A percentile compares a stretch with the other conserved stretches of the same genome.
Conservation (phyloP, 129 eudicot genomes). For the Chrysanthemum seticuspe region DNA sequence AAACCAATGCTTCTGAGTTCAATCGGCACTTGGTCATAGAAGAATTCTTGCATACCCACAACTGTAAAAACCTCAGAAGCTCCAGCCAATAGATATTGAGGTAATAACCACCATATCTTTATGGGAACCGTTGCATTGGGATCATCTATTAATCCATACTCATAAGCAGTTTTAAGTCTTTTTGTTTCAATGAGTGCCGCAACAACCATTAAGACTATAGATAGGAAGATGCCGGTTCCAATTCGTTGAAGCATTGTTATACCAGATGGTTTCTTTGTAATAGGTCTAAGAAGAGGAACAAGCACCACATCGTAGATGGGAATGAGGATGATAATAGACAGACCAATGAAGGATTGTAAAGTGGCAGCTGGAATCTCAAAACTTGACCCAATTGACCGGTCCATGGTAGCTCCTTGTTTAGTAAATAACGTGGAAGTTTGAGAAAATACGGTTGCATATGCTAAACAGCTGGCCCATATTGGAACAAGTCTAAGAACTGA, state of each 20-base stretch:
- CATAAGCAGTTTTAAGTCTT: conserved; percentile 42
- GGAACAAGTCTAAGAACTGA: conserved; percentile 44
- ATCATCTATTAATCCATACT: conserved; percentile 38
- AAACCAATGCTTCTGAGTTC: conserved; percentile 47
- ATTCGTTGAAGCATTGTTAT: conserved; percentile 64
- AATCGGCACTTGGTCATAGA: conserved; percentile 55
- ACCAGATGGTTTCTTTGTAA: conserved; percentile 47
- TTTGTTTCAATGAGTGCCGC: conserved; percentile 54
- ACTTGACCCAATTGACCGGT: conserved; percentile 41
- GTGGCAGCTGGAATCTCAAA: conserved; percentile 65
- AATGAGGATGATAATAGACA: conserved; percentile 35
- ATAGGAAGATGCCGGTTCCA: conserved; percentile 49
- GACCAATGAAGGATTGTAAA: conserved; percentile 35
- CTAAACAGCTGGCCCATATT: conserved; percentile 51
- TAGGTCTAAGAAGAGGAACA: conserved; percentile 43
- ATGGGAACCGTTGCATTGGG: conserved; percentile 46
- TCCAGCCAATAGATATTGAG: conserved; percentile 52
- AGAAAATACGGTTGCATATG: conserved; percentile 40
- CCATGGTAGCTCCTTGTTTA: conserved; percentile 61
- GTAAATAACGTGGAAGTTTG: conserved; percentile 57
- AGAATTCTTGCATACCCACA: conserved; percentile 64
- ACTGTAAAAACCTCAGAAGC: conserved; percentile 40
- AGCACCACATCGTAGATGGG: conserved; percentile 55
- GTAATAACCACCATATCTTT: conserved; percentile 63
- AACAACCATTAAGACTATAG: conserved; percentile 37